A percentile compares a stretch with the other conserved stretches of the same genome.
These are phyloP conservation scores for Hyaloraphidium curvatum DNA, from an alignment of 192 early-diverging fungal species.

Conservation along the genomic window DNA sequence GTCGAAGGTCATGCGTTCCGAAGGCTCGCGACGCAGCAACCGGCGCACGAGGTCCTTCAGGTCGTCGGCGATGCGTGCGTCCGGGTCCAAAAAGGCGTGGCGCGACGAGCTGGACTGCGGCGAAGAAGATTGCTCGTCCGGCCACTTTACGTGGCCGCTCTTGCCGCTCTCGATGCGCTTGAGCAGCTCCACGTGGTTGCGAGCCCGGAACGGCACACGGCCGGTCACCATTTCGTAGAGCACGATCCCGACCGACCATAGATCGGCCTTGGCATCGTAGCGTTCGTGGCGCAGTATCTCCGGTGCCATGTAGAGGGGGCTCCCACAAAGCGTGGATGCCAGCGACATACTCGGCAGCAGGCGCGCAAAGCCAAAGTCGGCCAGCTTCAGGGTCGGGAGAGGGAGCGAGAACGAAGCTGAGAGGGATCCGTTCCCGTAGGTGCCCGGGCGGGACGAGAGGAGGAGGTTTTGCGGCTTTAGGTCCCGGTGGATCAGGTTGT, in stretches of 20 bases:
- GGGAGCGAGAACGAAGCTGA: not conserved
- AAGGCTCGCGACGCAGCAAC: conserved; percentile 67
- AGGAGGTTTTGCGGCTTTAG: conserved; percentile 70
- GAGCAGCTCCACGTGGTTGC: conserved; percentile 82
- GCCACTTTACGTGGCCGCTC: conserved; percentile 70
- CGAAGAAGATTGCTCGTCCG: too few relatives aligned
- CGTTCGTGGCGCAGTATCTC: conserved; percentile 76
- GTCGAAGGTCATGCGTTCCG: conserved; percentile 79
- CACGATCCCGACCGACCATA: conserved; percentile 93
- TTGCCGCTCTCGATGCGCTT: conserved; percentile 70
- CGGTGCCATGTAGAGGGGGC: conserved; percentile 88
- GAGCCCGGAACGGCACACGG: conserved; percentile 75
- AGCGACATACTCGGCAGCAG: conserved; percentile 62
- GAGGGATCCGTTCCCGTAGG: not conserved
- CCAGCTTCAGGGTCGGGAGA: conserved; percentile 72
- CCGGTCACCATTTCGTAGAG: conserved; percentile 87
- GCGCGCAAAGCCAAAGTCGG: conserved; percentile 96
- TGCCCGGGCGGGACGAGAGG: not conserved
- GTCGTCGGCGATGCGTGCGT: conserved; percentile 24
- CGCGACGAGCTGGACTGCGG: not conserved
- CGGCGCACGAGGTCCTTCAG: conserved; percentile 64
- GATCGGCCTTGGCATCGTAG: conserved; percentile 86
- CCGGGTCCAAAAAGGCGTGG: not conserved
- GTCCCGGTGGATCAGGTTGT: conserved; percentile 85
- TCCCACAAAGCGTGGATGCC: conserved; percentile 62